A percentile compares a stretch with the other conserved stretches of the same genome.
Evolutionary conservation across 257 asterid genomes (phyloP).

Genomic region (Paulownia fortunei): DNA sequence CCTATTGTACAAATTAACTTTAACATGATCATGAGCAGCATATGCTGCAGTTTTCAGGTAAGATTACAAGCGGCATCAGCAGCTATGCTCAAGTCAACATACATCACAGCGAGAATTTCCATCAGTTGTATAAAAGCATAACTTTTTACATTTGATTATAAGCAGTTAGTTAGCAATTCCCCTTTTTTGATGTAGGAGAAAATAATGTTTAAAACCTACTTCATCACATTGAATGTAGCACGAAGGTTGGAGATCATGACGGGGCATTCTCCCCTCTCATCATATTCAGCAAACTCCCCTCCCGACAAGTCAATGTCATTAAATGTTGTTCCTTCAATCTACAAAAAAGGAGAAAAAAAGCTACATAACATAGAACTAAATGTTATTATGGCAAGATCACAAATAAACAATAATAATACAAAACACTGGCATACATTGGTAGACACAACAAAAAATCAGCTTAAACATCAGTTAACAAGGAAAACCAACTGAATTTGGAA

Average conservation of each 20-base stretch:
- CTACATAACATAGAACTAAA: neutral
- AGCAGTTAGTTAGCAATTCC: constrained; percentile 3
- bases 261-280: constrained; percentile 90
- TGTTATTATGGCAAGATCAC: neutral
- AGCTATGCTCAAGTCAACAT: constrained; percentile 1
- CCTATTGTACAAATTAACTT: neutral
- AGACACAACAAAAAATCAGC: neutral
- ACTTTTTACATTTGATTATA: neutral
- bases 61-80: constrained; percentile 15
- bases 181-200: neutral
- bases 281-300: constrained; percentile 82
- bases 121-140: neutral
- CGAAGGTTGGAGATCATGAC: constrained; percentile 86
- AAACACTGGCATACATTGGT: neutral
- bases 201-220: constrained; percentile 41
- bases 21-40: neutral
- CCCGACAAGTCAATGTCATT: constrained; percentile 72
- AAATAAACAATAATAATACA: neutral
- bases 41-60: constrained; percentile 2
- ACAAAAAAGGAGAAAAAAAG: neutral
- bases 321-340: constrained; percentile 80
- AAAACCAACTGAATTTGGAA: neutral
- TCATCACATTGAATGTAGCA: constrained; percentile 60
- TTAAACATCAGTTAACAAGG: neutral
- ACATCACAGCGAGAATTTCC: constrained; percentile 20